These are phyloP conservation scores for Pseudohyphozyma bogoriensis DNA, from an alignment of 768 basidiomycete species.

Conservation along the genomic window DNA sequence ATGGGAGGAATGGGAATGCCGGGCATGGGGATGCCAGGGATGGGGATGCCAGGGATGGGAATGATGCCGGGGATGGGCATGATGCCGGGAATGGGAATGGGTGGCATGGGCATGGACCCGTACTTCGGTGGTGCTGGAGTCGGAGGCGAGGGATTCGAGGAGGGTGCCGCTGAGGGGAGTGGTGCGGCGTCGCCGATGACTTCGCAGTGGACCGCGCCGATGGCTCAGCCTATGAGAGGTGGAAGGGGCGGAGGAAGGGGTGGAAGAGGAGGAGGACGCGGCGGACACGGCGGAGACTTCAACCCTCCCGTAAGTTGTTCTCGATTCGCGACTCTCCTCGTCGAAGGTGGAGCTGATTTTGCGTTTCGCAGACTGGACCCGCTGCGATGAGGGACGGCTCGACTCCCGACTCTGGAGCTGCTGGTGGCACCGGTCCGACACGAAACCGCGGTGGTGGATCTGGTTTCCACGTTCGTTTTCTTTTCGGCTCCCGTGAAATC, in stretches of 20 bases:
- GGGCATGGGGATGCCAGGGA: constrained; percentile 2
- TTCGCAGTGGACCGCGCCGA: constrained; percentile 15
- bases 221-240: constrained; percentile 33
- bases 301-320: constrained; percentile 37
- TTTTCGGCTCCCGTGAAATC: no score
- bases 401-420: no score
- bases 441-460: no score
- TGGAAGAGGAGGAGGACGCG: constrained; percentile 38
- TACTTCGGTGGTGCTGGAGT: constrained; percentile 28
- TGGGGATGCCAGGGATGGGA: constrained; percentile 13
- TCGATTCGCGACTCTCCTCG: not conserved
- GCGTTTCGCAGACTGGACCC: no score
- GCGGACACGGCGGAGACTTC: constrained; percentile 43
- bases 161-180: constrained; percentile 36
- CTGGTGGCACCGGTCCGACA: no score
- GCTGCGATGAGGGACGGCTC: no score
- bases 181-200: constrained; percentile 29
- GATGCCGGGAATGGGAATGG: constrained; percentile 12
- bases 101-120: constrained; percentile 33
- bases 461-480: no score
- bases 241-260: constrained; percentile 41
- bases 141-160: constrained; percentile 21
- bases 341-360: not conserved
- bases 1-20: constrained; percentile 9
- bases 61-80: constrained; percentile 36